These are phyloP conservation scores for Artemisia annua DNA, from an alignment of 129 eudicot genomes.

Conservation along the genomic window DNA sequence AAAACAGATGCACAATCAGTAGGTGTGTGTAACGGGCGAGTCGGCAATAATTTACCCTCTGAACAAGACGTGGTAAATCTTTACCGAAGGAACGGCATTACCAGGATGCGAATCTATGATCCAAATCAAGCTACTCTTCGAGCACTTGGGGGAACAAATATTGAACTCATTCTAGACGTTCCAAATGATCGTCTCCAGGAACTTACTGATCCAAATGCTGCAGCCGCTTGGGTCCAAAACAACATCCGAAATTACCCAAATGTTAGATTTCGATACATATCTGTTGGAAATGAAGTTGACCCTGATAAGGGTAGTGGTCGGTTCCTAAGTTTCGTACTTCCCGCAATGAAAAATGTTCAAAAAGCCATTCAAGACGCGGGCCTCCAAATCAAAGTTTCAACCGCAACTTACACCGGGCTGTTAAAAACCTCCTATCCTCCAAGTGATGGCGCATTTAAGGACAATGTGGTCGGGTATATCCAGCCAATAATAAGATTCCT, in stretches of 20 bases:
- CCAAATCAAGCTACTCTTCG: neutral
- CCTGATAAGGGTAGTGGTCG: no score
- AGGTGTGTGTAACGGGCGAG: slow-evolving; percentile 43
- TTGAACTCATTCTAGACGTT: slow-evolving; percentile 39
- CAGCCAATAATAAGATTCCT: no score
- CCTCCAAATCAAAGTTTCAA: neutral
- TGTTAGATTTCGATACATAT: slow-evolving; percentile 29
- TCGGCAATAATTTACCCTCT: slow-evolving; percentile 35
- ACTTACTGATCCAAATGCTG: slow-evolving; percentile 22
- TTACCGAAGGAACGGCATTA: slow-evolving; percentile 23
- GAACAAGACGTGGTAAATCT: slow-evolving; percentile 32
- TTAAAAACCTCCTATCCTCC: no score
- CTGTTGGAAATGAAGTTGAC: neutral
- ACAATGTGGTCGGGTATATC: no score
- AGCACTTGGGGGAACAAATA: slow-evolving; percentile 38
- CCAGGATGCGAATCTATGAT: slow-evolving; percentile 4
- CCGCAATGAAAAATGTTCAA: no score
- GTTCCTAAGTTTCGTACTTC: no score
- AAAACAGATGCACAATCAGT: slow-evolving; percentile 32
- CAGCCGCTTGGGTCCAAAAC: slow-evolving; percentile 37
- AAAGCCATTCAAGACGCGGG: slow-evolving; percentile 15
- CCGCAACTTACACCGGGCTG: no score
- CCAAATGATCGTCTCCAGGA: slow-evolving; percentile 31
- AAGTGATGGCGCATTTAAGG: no score
- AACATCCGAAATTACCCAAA: slow-evolving; percentile 25